Evolutionary conservation across 148 eudicot species (phyloP), one percentile per base, ranked within the genome.

Genomic region (Agrostemma githago): DNA sequence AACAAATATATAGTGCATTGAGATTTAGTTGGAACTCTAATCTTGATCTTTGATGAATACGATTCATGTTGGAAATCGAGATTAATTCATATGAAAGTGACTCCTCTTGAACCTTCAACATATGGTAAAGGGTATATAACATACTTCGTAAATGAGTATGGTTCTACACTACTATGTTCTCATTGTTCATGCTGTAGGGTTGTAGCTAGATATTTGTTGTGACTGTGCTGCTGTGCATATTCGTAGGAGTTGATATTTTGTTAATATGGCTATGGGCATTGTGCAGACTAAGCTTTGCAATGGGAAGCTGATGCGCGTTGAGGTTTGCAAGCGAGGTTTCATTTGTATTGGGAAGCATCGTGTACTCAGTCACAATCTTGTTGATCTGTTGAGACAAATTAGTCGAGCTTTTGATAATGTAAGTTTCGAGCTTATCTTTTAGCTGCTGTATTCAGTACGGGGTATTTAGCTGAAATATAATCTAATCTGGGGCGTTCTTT

Each of bases 351-450:
- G 99, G 70, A 96, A 92, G 92, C 96, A 96, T 73, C 89, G 84
- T 43, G 76, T 96, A 61, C 86, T 90, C 80, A 84, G 88, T 83
- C 97, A 92, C 86, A 92, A 83, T 83, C 95, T 96, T 80, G 92
- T 96, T 76, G 99, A 92, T 84, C 76, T 96, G 88, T 75, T 96
- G 63, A 85, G 97, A 6, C 99, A 92, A 68, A 86, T 90, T 56
- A 96, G 97, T 79, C 80, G 99, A 83, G 92, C 95, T 76, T 96
- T 96, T 76, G 99, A 96, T 73, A 92, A 89, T 82, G 99, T 96
- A 78, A 77, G 96, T 75, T 74, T 42, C 54, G 57, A 54, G 9
- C 40, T 59, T 40, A 58, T 11, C 54, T 79, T 41, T 70, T 62
- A 43, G 56, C 16, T 12, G 56, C 4, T 12, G 56, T 12, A 51